A percentile compares a stretch with the other conserved stretches of the same genome.
Evolutionary conservation across 2,329 filamentous ascomycete species (phyloP).

Genomic region (Calonectria fujianensis): DNA sequence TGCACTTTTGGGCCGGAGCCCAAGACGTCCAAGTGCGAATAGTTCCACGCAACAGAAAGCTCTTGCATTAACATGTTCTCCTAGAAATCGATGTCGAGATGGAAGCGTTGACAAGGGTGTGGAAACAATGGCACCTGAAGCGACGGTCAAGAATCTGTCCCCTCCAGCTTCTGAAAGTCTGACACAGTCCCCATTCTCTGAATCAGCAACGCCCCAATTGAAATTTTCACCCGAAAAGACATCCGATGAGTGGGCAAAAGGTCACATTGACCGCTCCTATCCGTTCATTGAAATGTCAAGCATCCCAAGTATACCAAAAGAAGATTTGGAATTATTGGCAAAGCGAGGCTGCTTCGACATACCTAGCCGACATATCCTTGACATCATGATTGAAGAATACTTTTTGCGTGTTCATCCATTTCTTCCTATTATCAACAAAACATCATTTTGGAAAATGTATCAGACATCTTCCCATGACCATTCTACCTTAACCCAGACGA

Average conservation of each 20-base stretch:
- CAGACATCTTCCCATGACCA: not conserved
- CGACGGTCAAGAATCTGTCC: not conserved
- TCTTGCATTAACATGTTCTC: not conserved
- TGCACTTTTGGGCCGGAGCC: not conserved
- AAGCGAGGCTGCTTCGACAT: constrained; percentile 1
- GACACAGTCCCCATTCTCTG: not conserved
- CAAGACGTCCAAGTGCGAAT: not conserved
- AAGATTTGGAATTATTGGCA: not conserved
- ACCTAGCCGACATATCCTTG: constrained; percentile 7
- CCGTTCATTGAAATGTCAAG: constrained; percentile 9
- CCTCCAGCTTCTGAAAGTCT: not conserved
- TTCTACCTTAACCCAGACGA: not conserved
- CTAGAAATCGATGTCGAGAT: not conserved
- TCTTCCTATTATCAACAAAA: constrained; percentile 1
- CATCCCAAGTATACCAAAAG: not conserved
- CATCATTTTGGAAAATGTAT: constrained; percentile 15
- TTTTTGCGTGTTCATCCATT: constrained; percentile 6
- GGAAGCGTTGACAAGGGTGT: not conserved
- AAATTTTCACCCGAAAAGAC: not conserved
- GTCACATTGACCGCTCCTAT: not conserved
- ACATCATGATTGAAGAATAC: constrained; percentile 14
- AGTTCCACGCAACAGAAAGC: too few species aligned
- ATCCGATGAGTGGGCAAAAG: not conserved
- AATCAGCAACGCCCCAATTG: not conserved
- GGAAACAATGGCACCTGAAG: not conserved